Evolutionary conservation across 352 stramenopile species (phyloP), one percentile per base, ranked within the genome.

Genomic region (Pythium scleroteichum): DNA sequence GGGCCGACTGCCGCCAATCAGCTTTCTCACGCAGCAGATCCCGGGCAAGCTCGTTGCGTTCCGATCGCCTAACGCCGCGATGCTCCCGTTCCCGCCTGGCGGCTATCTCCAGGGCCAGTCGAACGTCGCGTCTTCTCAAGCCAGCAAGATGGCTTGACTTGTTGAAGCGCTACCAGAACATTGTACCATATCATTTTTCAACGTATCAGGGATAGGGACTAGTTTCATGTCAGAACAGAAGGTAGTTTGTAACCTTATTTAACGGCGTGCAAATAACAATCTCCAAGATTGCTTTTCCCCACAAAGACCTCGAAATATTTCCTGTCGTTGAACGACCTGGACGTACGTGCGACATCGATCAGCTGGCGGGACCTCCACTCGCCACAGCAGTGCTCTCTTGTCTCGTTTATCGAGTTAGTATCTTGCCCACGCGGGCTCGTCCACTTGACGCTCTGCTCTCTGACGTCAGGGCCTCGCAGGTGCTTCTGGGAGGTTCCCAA

Each of bases 41-140:
- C 76, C 78, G 0, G 69, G 75, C 54, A 92, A 90, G 33, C 66
- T 89, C 4, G 79, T 88, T 41, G 76, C 76, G 23, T 88, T 81
- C 68, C 76, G 78, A 16, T 72, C 70, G 17, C 74, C 71, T 19
- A 82, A 71, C 52, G 59, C 69, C 12, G 41, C 77, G 20, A 59
- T 76, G 52, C 66, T 72, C 47, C 59, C 56, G 33, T 68, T 83
- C 44, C 76, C 78, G 32, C 76, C 76, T 13, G 82, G 67, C 35
- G 76, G 59, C 67, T 88, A 88, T 60, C 73, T 88, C 39, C 65
- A 79, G 16, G 67, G 78, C 45, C 75, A 45, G 16, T 33, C 35
- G 38, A 42, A 33, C 52, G 27, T 19, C 22, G 14, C 47, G 17
- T 58, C 55, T 6, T 53, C 65, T 13, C 74, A 85, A 44, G 75